A percentile compares a stretch with the other conserved stretches of the same genome.
Conservation (phyloP, 352 stramenopile species). For the Blastocystis sp. region DNA sequence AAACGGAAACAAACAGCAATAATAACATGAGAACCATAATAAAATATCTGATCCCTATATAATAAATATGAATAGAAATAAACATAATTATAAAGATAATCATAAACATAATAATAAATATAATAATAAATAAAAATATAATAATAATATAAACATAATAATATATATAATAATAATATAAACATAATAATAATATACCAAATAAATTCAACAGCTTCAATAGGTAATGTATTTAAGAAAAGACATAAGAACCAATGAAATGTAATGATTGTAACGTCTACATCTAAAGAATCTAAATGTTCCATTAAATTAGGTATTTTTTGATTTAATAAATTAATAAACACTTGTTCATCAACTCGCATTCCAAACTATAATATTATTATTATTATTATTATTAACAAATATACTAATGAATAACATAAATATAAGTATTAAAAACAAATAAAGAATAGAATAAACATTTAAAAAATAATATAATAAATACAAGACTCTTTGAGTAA, state of each 20-base stretch:
- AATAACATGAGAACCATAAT: constrained; percentile 23
- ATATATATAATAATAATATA: too few species aligned
- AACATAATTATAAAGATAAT: not conserved
- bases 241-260: constrained; percentile 34
- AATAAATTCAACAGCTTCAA: constrained; percentile 20
- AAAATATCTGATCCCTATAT: constrained; percentile 19
- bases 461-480: not conserved
- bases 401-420: too few species aligned
- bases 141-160: too few species aligned
- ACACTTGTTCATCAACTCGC: constrained; percentile 16
- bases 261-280: constrained; percentile 15
- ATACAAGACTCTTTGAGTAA: constrained; percentile 19
- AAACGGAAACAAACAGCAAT: not conserved
- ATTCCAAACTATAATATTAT: constrained; percentile 37
- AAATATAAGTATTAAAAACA: too few species aligned
- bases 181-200: too few species aligned
- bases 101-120: too few species aligned
- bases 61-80: not conserved
- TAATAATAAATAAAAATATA: too few species aligned
- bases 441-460: too few species aligned
- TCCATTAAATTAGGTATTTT: constrained; percentile 15
- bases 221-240: constrained; percentile 17
- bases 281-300: constrained; percentile 6
- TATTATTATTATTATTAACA: too few species aligned
- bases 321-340: constrained; percentile 1